These are phyloP conservation scores for Ustilago shanxiensis DNA, from an alignment of 1,284 basidiomycete species.

Conservation along the genomic window DNA sequence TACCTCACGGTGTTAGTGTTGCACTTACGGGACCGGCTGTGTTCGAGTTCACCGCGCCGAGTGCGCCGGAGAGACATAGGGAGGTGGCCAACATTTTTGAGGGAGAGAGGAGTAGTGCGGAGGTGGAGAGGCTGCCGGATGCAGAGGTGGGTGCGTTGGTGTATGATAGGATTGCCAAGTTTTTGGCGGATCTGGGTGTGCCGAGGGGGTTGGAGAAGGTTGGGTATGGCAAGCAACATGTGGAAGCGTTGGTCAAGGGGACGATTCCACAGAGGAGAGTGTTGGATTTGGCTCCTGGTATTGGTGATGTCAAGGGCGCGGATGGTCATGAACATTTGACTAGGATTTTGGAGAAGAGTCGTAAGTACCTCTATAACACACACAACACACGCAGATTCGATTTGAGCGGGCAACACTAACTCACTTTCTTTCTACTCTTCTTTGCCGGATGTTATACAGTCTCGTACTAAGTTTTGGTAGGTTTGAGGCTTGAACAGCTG, in stretches of 20 bases:
- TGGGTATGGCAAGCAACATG: slow-evolving; percentile 76
- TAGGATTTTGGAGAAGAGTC: slow-evolving; percentile 59
- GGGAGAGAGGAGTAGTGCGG: slow-evolving; percentile 61
- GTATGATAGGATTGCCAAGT: slow-evolving; percentile 89
- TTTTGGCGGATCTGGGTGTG: slow-evolving; percentile 87
- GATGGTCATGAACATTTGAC: slow-evolving; percentile 65
- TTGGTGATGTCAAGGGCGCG: slow-evolving; percentile 76
- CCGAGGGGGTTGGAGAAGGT: slow-evolving; percentile 88
- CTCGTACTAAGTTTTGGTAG: too few relatives aligned
- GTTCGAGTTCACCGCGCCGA: slow-evolving; percentile 68
- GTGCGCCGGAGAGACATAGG: slow-evolving; percentile 88
- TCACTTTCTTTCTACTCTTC: too few relatives aligned
- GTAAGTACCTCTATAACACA: slow-evolving; percentile 21
- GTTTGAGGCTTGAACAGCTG: too few relatives aligned
- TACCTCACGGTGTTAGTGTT: slow-evolving; percentile 77
- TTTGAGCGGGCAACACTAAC: too few relatives aligned
- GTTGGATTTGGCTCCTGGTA: slow-evolving; percentile 73
- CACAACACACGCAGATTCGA: too few relatives aligned
- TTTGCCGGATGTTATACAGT: too few relatives aligned
- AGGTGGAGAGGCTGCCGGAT: slow-evolving; percentile 79
- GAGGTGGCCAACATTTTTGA: slow-evolving; percentile 88
- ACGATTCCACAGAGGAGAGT: slow-evolving; percentile 89
- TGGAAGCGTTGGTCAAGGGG: slow-evolving; percentile 79
- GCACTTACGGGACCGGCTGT: slow-evolving; percentile 54
- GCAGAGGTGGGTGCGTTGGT: slow-evolving; percentile 83